Evolutionary conservation across 73 alveolate species (phyloP).

Genomic region (Uronychia setigera): DNA sequence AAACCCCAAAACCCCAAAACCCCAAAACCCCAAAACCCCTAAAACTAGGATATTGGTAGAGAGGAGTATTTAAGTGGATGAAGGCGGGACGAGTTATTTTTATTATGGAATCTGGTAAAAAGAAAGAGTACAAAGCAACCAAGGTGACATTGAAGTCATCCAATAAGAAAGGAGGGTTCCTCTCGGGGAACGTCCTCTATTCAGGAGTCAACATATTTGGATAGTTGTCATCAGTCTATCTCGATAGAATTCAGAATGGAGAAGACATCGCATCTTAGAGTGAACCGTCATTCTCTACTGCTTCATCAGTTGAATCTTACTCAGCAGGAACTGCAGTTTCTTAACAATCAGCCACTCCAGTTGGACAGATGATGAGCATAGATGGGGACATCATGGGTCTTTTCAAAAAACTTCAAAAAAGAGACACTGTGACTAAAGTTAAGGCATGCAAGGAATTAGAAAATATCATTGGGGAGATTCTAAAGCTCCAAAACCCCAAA

Average conservation of each 20-base stretch:
- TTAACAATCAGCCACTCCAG: no score
- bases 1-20: no score
- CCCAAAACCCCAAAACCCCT: no score
- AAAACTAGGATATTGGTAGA: neutral
- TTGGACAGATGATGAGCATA: no score
- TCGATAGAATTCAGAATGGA: constrained; percentile 44
- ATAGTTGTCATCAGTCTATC: constrained; percentile 46
- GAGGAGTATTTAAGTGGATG: neutral
- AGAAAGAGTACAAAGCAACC: constrained; percentile 13
- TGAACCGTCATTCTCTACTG: neutral
- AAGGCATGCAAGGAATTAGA: constrained; percentile 54
- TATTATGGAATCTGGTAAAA: neutral
- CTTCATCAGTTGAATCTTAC: neutral
- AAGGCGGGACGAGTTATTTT: neutral
- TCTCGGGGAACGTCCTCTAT: constrained; percentile 59
- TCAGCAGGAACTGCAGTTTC: no score
- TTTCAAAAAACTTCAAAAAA: constrained; percentile 60
- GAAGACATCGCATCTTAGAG: constrained; percentile 5
- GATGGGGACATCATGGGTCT: constrained; percentile 49
- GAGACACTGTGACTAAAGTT: constrained; percentile 58
- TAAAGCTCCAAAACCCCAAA: no score
- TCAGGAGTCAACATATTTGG: constrained; percentile 69
- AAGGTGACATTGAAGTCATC: constrained; percentile 17
- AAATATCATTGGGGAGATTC: constrained; percentile 19
- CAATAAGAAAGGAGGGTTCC: constrained; percentile 16